Base-by-base conservation (phyloP, 768 basidiomycete species). In the Cystofilobasidium bisporidii region DNA sequence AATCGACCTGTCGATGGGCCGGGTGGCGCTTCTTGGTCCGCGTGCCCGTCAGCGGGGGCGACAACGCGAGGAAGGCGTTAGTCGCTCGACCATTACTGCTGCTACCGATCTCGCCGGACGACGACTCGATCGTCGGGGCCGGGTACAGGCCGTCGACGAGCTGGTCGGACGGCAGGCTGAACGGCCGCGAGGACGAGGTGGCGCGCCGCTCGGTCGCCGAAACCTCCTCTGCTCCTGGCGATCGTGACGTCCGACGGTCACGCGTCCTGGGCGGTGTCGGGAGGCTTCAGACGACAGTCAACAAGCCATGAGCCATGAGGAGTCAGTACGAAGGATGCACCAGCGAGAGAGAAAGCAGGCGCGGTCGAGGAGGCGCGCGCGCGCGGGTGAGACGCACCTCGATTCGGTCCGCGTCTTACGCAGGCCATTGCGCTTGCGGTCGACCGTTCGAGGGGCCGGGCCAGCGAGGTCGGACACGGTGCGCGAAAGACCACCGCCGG, bases 261-360 rank as follows among this genome's bases (percentile, higher is more conserved):
- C 63, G 63, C 24, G 63, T 64, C 41, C 63, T 12, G n/a, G 63
- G 63, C n/a, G 63, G 63, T 8, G 63, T 64, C 1, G 63, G 63
- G 15, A 64, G 63, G 30, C 63, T 64, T 26, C n/a, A n/a, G n/a
- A n/a, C n/a, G n/a, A n/a, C n/a, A n/a, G n/a, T n/a, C n/a, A n/a
- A n/a, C 0, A 1, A 24, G 15, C 10, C 28, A 50, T 10, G 12
- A 10, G 20, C 12, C 20, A 14, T 20, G 18, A n/a, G 14, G 62
- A 36, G 38, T 32, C 17, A 38, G 48, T 32, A 8, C 10, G 1
- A 24, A 40, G 28, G 18, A 20, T 1, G 17, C 28, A 26, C 14
- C 41, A 48, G 45, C 14, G 3, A 50, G 22, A 12, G 30, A 20
- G 32, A 33, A 26, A 32, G 32, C 17, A 3, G 61, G 17, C 20